A percentile compares a stretch with the other conserved stretches of the same genome.
Conservation (phyloP, 31 red algal species). For the Endocladia muricata region DNA sequence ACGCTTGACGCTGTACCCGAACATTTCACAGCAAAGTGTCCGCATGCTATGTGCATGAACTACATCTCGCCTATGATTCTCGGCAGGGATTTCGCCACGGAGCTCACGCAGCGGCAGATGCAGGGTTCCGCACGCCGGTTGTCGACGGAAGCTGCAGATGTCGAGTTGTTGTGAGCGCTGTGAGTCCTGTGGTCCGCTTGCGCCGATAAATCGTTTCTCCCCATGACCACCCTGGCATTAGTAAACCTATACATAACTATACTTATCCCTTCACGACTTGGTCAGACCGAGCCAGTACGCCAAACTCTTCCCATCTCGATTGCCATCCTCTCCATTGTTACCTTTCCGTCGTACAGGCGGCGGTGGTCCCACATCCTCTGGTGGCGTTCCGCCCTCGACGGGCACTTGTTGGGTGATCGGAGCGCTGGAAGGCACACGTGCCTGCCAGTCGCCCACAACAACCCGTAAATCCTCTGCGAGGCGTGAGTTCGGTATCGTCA, state of each 20-base stretch:
- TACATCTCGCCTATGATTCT: constrained; percentile 10
- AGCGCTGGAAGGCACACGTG: constrained; percentile 19
- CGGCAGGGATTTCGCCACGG: constrained; percentile 39
- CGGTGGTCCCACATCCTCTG: too few species aligned
- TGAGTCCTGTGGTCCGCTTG: too few species aligned
- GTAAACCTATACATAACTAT: too few species aligned
- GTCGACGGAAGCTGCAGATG: background rate
- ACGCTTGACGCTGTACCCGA: background rate
- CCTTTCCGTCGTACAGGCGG: too few species aligned
- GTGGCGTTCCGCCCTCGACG: too few species aligned
- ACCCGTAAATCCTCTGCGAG: constrained; percentile 61
- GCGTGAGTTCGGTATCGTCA: constrained; percentile 46
- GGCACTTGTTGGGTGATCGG: too few species aligned
- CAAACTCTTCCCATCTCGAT: background rate
- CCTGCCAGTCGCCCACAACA: constrained; percentile 58
- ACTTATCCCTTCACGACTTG: background rate
- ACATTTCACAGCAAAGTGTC: background rate
- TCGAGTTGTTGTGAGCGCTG: too few species aligned
- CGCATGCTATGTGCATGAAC: constrained; percentile 16
- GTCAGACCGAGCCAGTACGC: constrained; percentile 2
- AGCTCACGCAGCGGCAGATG: constrained; percentile 43
- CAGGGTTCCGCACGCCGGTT: background rate
- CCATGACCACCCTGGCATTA: too few species aligned
- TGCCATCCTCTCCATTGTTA: too few species aligned
- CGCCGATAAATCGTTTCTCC: too few species aligned